Base-by-base conservation (phyloP, 2,329 filamentous ascomycete species). In the Aspergillus chevalieri region DNA sequence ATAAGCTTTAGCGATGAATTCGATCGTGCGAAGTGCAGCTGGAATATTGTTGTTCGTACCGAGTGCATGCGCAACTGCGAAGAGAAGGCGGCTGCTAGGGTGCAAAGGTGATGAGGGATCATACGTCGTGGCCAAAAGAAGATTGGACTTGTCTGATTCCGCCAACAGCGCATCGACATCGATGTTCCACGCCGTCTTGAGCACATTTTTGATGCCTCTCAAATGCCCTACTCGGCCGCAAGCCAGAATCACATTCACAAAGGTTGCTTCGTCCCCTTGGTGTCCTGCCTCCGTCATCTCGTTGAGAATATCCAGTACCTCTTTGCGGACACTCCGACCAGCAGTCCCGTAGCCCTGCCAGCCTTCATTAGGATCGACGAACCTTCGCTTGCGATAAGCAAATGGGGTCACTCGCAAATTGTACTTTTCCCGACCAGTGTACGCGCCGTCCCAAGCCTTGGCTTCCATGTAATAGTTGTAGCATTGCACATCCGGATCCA, bases 31-130 rank as follows among this genome's bases (percentile, higher is more conserved):
- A 22, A 85, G 61, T 10, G 81, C 86, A 1, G 76, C 72, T 1
- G 74, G 63, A 3, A 89, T 74, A 48, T 84, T 75, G 44, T 79
- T 83, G 65, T 85, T 87, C 52, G 76, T 77, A n/a, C 85, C 80
- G 54, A 85, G 87, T 1, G 76, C 73, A 61, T 89, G 83, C 5
- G 85, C 84, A n/a, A 91, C 70, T 7, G 84, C 78, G 48, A 80
- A 74, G 19, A 92, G 74, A 0, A 91, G 73, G 2, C 73, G 70
- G 6, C 65, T 54, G 0, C 79, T 81, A 2, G 88, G 87, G 46
- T 74, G 71, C 28, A 85, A 65, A 6, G 80, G 77, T 1, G 80
- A 84, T 24, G 74, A 71, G 0, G 57, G 59, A 1, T 71, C 62
- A 41, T 80, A 75, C 1, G 61, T 58, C 26, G 62, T 71, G n/a